A percentile compares a stretch with the other conserved stretches of the same genome.
These are phyloP conservation scores for Oxyria digyna DNA, from an alignment of 148 eudicot genomes.

Conservation along the genomic window DNA sequence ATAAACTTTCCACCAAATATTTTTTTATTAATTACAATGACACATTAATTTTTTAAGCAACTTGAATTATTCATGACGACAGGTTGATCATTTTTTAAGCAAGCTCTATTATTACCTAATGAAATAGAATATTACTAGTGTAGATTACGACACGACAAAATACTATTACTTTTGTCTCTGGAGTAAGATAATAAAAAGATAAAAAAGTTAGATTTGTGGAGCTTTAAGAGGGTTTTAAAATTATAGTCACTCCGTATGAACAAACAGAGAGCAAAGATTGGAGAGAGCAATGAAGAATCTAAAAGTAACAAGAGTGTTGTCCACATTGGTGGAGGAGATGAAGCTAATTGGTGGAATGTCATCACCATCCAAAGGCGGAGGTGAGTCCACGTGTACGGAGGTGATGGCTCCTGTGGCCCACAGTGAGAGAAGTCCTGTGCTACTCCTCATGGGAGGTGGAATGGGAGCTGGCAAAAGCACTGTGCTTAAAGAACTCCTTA, in stretches of 20 bases:
- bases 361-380: conserved; percentile 11
- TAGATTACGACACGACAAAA: not conserved
- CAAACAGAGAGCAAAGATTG: conserved; percentile 60
- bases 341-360: conserved; percentile 45
- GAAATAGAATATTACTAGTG: no score
- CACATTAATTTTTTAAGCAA: not conserved
- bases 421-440: conserved; percentile 64
- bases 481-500: conserved; percentile 75
- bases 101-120: no score
- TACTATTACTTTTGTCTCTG: not conserved
- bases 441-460: conserved; percentile 94
- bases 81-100: no score
- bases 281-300: conserved; percentile 49
- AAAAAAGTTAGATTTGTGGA: not conserved
- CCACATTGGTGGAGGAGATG: conserved; percentile 73
- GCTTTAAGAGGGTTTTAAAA: not conserved
- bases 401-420: conserved; percentile 82
- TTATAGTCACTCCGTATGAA: no score
- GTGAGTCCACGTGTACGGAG: conserved; percentile 33
- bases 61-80: not conserved
- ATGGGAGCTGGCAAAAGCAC: conserved; percentile 99
- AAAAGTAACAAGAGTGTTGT: conserved; percentile 55
- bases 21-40: not conserved
- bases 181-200: not conserved
- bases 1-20: no score